Conservation (phyloP, 805 yeast genomes). For the Ogataea parapolymorpha region DNA sequence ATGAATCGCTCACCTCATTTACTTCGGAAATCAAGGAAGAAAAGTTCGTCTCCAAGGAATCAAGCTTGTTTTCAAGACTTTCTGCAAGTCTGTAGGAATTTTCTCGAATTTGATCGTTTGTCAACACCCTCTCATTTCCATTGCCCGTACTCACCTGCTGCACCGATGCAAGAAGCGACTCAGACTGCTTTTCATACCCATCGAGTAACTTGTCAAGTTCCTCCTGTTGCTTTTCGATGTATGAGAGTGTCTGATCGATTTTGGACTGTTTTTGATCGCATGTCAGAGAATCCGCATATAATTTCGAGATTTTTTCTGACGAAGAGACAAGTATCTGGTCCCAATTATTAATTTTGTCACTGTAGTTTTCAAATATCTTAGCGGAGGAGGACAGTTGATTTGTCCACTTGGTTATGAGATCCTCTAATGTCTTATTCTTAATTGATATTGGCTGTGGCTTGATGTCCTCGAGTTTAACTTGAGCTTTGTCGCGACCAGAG, state of each 20-base stretch:
- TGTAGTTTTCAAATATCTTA: slow-evolving; percentile 68
- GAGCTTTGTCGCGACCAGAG: slow-evolving; percentile 27
- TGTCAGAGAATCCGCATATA: slow-evolving; percentile 71
- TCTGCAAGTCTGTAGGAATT: slow-evolving; percentile 88
- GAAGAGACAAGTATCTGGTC: slow-evolving; percentile 79
- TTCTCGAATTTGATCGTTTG: slow-evolving; percentile 83
- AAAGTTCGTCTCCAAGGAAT: slow-evolving; percentile 71
- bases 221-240: slow-evolving; percentile 88
- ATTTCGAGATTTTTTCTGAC: slow-evolving; percentile 76
- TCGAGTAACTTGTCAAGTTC: slow-evolving; percentile 81
- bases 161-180: slow-evolving; percentile 40
- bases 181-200: slow-evolving; percentile 76
- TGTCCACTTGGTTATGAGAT: slow-evolving; percentile 90
- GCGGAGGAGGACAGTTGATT: slow-evolving; percentile 73
- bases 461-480: slow-evolving; percentile 47
- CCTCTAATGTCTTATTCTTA: slow-evolving; percentile 90
- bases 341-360: slow-evolving; percentile 77
- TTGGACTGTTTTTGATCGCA: slow-evolving; percentile 84
- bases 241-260: slow-evolving; percentile 82
- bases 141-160: slow-evolving; percentile 22
- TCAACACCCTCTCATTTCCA: slow-evolving; percentile 35
- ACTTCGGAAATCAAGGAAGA: slow-evolving; percentile 75
- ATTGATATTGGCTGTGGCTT: slow-evolving; percentile 71
- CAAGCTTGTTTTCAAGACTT: slow-evolving; percentile 75
- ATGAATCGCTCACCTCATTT: slow-evolving; percentile 76